Evolutionary conservation across 108 stramenopile species (phyloP).

Genomic region (Pseudonitzschia multiseries): DNA sequence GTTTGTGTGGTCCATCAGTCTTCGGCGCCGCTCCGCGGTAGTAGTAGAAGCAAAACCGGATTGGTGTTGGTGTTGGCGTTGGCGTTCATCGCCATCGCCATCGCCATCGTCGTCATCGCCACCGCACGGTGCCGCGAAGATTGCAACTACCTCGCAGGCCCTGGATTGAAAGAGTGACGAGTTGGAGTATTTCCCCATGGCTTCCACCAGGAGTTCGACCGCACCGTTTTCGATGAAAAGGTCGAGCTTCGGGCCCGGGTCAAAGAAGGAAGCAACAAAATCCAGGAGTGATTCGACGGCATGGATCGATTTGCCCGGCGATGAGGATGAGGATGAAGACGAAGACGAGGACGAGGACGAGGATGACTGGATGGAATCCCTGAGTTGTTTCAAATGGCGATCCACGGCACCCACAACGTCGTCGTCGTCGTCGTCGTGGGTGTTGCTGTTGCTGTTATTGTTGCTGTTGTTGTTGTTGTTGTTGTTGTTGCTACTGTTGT

Average conservation of each 20-base stretch:
- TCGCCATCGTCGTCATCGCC: constrained; percentile 28
- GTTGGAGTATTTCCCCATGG: constrained; percentile 62
- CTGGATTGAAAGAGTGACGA: constrained; percentile 51
- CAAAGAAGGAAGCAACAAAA: not conserved
- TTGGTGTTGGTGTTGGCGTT: no score
- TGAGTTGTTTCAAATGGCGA: not conserved
- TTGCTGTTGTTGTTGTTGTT: not conserved
- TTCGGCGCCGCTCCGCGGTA: not conserved
- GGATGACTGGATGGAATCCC: not conserved
- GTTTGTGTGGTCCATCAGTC: not conserved
- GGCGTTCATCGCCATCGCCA: not conserved
- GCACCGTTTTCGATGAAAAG: constrained; percentile 27
- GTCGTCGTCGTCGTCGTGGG: constrained; percentile 6
- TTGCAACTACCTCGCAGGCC: constrained; percentile 56
- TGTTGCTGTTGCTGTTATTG: not conserved
- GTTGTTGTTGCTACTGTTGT: not conserved
- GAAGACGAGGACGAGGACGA: no score
- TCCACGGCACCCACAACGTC: no score
- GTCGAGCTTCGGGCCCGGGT: not conserved
- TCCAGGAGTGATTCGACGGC: not conserved
- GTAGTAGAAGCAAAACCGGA: no score
- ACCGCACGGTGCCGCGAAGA: constrained; percentile 22
- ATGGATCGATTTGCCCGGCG: not conserved
- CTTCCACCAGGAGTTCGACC: constrained; percentile 40
- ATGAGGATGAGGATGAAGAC: no score